These are phyloP conservation scores for Aspergillus nomiae DNA, from an alignment of 2,329 filamentous ascomycete species.

Conservation along the genomic window DNA sequence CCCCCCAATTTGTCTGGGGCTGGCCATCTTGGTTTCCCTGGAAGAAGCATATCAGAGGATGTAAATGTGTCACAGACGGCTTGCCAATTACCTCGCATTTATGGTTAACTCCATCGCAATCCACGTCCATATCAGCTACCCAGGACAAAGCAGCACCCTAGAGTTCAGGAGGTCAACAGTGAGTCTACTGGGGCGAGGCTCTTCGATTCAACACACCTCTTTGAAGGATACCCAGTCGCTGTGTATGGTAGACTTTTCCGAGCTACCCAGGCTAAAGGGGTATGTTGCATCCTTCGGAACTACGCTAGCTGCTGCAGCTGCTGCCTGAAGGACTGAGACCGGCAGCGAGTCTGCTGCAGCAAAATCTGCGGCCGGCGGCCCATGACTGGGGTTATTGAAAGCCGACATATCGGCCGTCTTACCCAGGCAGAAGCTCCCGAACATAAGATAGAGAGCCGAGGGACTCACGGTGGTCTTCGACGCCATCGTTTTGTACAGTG, in stretches of 20 bases:
- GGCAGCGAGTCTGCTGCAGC: conserved; percentile 27
- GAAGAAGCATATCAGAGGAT: background rate
- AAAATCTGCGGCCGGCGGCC: conserved; percentile 29
- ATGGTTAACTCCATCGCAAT: conserved; percentile 34
- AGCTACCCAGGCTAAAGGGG: conserved; percentile 22
- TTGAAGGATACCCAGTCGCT: conserved; percentile 29
- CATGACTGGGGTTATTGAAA: conserved; percentile 24
- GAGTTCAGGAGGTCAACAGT: background rate
- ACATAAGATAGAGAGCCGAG: background rate
- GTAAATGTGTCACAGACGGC: too few relatives aligned
- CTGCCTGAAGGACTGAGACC: conserved; percentile 26
- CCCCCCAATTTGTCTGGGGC: conserved; percentile 30
- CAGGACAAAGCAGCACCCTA: conserved; percentile 33
- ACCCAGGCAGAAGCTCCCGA: background rate
- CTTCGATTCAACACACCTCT: conserved; percentile 18
- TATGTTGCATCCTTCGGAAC: conserved; percentile 29
- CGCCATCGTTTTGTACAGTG: background rate
- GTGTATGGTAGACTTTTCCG: conserved; percentile 29
- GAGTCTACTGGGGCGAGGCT: too few relatives aligned
- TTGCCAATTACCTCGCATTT: conserved; percentile 23
- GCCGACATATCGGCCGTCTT: conserved; percentile 24
- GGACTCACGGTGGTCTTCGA: background rate
- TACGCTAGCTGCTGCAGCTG: conserved; percentile 24
- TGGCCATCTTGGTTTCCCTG: conserved; percentile 33
- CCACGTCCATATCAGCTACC: conserved; percentile 37